Base-by-base conservation (phyloP, 768 basidiomycete genomes). In the Mrakia blollopis region DNA sequence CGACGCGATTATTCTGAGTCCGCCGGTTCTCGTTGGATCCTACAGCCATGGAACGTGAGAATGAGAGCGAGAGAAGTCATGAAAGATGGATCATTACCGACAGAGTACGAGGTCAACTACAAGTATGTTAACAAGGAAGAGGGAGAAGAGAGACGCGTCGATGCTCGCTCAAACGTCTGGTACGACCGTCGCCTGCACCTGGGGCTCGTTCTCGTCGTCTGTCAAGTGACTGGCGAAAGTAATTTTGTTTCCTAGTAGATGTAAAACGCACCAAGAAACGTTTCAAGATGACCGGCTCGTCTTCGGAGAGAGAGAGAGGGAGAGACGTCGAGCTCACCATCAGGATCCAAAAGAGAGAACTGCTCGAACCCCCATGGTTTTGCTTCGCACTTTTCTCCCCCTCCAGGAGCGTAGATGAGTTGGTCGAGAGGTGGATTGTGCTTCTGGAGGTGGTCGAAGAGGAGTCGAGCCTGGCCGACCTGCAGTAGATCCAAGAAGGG, bases 361-460 rank as follows among this genome's bases (percentile, higher is more conserved):
- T 73, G 72, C 11, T 41, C 35, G 14, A 73, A 73, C n/a, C 72
- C 72, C 72, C 72, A 73, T 1, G 72, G 72, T 57, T 73, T 73
- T 13, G 72, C 37, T 39, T 73, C 72, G 60, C 72, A 73, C 39
- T 41, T 41, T 2, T 62, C 72, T 4, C 72, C 72, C 18, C 60
- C 72, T 39, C 57, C 57, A 11, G 72, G 72, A 9, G 60, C 72
- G 41, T 62, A 73, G 21, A 25, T 21, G 21, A 73, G 35, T 13
- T 73, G 52, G 25, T 25, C 6, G 9, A 11, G 23, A 3, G 37
- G 32, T 6, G n/a, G 61, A 8, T 60, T 3, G 30, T 30, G 61
- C n/a, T 28, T 30, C 39, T 47, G 35, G 25, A 62, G 16, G 72
- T 73, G 39, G 3, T 21, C 57, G 41, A 44, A 62, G 35, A 73